phyloP scores from a whole-genome alignment of 129 eudicot genomes.

The Oenanthe sinensis region DNA sequence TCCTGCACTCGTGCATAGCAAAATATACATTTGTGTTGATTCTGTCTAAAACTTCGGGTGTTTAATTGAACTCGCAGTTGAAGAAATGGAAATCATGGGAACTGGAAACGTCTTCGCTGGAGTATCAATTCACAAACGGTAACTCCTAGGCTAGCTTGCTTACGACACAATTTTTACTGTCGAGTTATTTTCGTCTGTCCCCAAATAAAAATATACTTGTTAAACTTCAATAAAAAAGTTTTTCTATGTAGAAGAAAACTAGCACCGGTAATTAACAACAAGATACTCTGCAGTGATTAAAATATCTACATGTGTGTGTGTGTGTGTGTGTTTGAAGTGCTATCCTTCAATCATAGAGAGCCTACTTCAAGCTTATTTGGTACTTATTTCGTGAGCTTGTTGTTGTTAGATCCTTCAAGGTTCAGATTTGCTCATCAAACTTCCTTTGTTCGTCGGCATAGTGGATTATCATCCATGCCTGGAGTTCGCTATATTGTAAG shows the following conservation, averaged over 20 bases:
- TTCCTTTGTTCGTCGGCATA: slow-evolving; percentile 65
- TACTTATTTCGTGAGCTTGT: neutral
- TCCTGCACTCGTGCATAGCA: neutral
- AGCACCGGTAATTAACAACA: neutral
- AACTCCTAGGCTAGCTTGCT: neutral
- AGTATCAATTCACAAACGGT: slow-evolving; percentile 62
- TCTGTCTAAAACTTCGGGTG: neutral
- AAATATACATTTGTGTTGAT: neutral
- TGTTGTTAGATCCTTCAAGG: slow-evolving; percentile 60
- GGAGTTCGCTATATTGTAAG: slow-evolving; percentile 71
- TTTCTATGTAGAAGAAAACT: neutral
- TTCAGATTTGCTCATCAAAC: slow-evolving; percentile 83
- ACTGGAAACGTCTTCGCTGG: slow-evolving; percentile 63
- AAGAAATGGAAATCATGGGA: slow-evolving; percentile 81
- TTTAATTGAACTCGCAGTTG: slow-evolving; percentile 27
- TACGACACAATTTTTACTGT: neutral
- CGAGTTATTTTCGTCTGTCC: neutral
- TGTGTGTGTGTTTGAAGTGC: too few species aligned
- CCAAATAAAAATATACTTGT: too few species aligned
- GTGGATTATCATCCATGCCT: slow-evolving; percentile 54
- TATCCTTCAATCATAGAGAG: neutral
- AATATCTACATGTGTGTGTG: neutral
- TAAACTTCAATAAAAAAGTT: neutral
- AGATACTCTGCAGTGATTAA: neutral
- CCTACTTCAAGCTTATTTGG: neutral